Conservation (phyloP, 1,284 basidiomycete species). For the Xanthoconium separans region DNA sequence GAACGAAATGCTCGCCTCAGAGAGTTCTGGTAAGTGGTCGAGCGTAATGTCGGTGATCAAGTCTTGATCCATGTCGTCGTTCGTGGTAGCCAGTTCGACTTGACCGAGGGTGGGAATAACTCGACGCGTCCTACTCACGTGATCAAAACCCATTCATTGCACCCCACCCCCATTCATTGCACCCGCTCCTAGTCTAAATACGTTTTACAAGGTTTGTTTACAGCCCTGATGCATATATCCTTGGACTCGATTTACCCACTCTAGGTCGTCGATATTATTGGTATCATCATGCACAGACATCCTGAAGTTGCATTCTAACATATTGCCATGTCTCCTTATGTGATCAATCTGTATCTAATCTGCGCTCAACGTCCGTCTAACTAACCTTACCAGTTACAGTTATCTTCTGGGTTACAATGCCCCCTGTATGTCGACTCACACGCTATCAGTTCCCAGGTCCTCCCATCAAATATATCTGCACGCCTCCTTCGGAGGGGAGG, state of each 20-base stretch:
- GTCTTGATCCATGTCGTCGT: constrained; percentile 17
- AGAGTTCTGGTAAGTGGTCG: constrained; percentile 48
- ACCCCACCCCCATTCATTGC: background rate
- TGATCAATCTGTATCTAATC: constrained; percentile 7
- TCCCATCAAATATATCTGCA: background rate
- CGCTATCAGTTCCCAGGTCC: background rate
- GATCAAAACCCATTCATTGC: constrained; percentile 1
- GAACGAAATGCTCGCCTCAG: constrained; percentile 48
- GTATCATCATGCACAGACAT: background rate
- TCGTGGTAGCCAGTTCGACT: constrained; percentile 10
- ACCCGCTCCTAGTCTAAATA: background rate
- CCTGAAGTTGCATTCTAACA: constrained; percentile 5
- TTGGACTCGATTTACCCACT: background rate
- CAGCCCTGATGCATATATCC: background rate
- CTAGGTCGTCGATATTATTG: background rate
- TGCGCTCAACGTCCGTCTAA: constrained; percentile 1
- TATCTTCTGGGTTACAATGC: background rate
- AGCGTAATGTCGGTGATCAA: constrained; percentile 42
- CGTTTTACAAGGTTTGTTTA: no score
- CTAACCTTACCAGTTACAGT: background rate
- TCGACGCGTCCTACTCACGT: constrained; percentile 31
- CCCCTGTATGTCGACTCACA: background rate
- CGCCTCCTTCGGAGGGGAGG: background rate
- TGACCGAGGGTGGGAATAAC: constrained; percentile 22
- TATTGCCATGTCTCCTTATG: constrained; percentile 13